Percentiles rank a stretch among this genome's conserved stretches.
phyloP scores from a whole-genome alignment of 768 basidiomycete species.

The Hortiboletus campestris region DNA sequence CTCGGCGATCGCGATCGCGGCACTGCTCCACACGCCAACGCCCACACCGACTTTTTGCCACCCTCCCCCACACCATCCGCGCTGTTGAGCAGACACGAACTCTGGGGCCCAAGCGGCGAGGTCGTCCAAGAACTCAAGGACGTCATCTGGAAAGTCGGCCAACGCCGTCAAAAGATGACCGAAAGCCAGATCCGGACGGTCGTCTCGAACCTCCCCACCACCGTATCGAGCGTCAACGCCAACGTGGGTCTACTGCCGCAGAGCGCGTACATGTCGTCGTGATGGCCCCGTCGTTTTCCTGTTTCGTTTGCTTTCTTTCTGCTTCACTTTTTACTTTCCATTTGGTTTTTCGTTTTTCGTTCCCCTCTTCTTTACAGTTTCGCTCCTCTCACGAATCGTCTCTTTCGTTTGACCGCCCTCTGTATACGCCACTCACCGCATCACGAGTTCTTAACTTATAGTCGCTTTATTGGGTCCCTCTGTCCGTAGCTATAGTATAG shows the following conservation, averaged over 20 bases:
- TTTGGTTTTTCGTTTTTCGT: not conserved
- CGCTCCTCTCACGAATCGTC: not conserved
- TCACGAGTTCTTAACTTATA: constrained; percentile 2
- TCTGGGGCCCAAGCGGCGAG: constrained; percentile 73
- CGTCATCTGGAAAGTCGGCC: constrained; percentile 84
- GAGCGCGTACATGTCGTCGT: not conserved
- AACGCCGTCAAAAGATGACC: constrained; percentile 56
- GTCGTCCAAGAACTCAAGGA: constrained; percentile 84
- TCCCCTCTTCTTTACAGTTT: not conserved
- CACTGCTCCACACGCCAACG: not conserved
- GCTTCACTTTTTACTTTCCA: too few relatives aligned
- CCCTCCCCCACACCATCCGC: not conserved
- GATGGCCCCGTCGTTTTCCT: not conserved
- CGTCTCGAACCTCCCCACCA: not conserved
- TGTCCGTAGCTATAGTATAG: not conserved
- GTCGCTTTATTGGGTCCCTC: not conserved
- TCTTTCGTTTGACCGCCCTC: not conserved
- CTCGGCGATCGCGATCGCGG: constrained; percentile 15
- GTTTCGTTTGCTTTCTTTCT: not conserved
- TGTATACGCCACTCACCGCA: not conserved
- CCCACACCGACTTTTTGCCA: not conserved
- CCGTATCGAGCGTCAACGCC: not conserved
- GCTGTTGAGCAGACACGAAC: constrained; percentile 32
- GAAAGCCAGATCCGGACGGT: constrained; percentile 15
- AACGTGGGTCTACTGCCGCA: not conserved